These are phyloP conservation scores for Drosera capensis DNA, from an alignment of 148 eudicot species.

Conservation along the genomic window DNA sequence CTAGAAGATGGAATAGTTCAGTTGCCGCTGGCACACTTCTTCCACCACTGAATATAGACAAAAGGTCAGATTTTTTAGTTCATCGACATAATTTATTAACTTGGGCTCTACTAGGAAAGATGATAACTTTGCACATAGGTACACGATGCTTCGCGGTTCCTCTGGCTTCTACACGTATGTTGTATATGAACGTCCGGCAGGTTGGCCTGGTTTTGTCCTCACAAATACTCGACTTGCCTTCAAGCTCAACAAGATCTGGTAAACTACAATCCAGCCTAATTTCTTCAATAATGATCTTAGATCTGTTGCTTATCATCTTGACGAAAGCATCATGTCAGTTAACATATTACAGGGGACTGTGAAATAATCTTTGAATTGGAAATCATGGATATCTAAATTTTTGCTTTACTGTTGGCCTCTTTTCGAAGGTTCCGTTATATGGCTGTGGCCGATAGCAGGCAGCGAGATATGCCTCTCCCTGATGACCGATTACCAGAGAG, in stretches of 20 bases:
- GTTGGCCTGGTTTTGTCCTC: constrained; percentile 15
- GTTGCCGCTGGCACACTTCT: constrained; percentile 26
- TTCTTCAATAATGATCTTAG: too few relatives aligned
- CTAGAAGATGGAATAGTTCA: constrained; percentile 62
- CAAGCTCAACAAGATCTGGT: constrained; percentile 11
- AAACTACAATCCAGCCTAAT: background rate
- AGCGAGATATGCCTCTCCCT: constrained; percentile 67
- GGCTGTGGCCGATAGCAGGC: constrained; percentile 72
- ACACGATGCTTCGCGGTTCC: constrained; percentile 40
- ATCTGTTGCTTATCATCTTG: too few relatives aligned
- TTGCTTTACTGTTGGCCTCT: background rate
- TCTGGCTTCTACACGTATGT: constrained; percentile 61
- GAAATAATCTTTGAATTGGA: too few relatives aligned
- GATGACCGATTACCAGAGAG: constrained; percentile 69
- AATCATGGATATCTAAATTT: background rate
- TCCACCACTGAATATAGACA: constrained; percentile 55
- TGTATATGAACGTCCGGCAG: constrained; percentile 29
- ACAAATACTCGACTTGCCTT: constrained; percentile 8
- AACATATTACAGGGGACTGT: too few relatives aligned
- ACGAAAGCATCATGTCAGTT: too few relatives aligned
- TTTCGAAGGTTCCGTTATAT: constrained; percentile 62
- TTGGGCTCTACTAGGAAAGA: background rate
- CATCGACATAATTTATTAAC: background rate
- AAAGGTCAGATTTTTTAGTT: constrained; percentile 26
- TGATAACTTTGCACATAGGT: constrained; percentile 16